Percentiles rank a stretch among this genome's conserved stretches.
Evolutionary conservation across 202 grass and related monocot genomes (phyloP).

Genomic region (Carex arenaria): DNA sequence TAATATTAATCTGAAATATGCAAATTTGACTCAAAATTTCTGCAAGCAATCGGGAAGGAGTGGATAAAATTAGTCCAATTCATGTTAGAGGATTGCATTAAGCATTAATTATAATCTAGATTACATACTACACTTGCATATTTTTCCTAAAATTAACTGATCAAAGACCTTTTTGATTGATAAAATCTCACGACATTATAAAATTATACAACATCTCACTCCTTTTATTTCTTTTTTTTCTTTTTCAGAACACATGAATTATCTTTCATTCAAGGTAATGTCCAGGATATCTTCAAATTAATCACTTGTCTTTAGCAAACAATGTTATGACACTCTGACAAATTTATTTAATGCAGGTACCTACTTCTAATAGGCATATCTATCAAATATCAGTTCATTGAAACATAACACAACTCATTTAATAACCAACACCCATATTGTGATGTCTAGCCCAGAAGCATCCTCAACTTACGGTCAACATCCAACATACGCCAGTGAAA

Average conservation of each 20-base stretch:
- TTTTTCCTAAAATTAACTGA: not conserved
- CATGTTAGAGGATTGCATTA: not conserved
- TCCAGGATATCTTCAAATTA: not conserved
- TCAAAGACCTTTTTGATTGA: not conserved
- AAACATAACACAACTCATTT: not conserved
- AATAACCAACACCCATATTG: not conserved
- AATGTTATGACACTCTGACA: not conserved
- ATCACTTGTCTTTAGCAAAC: not conserved
- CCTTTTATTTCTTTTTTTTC: not conserved
- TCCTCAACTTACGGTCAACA: not conserved
- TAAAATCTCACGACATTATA: not conserved
- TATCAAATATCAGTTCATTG: not conserved
- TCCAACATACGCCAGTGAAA: not conserved
- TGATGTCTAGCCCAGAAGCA: constrained; percentile 19
- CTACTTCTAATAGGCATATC: not conserved
- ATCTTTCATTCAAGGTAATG: not conserved
- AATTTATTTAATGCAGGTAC: not conserved
- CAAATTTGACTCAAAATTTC: too few species aligned
- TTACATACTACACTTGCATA: not conserved
- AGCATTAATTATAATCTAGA: not conserved
- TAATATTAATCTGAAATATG: not conserved
- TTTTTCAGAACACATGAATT: not conserved
- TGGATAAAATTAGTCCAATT: too few species aligned
- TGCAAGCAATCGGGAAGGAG: too few species aligned
- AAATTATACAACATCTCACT: not conserved